These are phyloP conservation scores for Phytophthora idaei DNA, from an alignment of 352 stramenopile species.

Conservation along the genomic window DNA sequence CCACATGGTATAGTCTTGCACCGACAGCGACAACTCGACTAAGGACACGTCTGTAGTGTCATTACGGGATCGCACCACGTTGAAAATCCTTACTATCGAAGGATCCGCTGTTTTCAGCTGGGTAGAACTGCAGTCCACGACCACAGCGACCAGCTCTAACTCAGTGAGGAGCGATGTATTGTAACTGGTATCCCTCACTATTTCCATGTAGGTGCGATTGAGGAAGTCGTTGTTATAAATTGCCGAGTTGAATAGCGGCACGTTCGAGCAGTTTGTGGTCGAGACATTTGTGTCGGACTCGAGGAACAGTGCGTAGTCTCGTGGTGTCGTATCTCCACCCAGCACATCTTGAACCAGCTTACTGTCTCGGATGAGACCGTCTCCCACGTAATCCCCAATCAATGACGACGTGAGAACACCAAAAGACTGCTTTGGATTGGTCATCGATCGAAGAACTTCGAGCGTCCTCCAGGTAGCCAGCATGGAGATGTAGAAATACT, in stretches of 20 bases:
- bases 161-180: slow-evolving; percentile 36
- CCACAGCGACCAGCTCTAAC: slow-evolving; percentile 41
- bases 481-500: slow-evolving; percentile 39
- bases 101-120: slow-evolving; percentile 15
- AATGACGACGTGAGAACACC: slow-evolving; percentile 10
- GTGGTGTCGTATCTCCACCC: slow-evolving; percentile 30
- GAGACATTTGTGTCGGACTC: slow-evolving; percentile 17
- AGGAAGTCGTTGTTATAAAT: slow-evolving; percentile 47
- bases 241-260: slow-evolving; percentile 4
- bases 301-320: slow-evolving; percentile 23
- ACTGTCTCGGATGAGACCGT: slow-evolving; percentile 29
- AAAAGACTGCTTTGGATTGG: slow-evolving; percentile 19
- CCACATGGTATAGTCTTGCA: slow-evolving; percentile 37
- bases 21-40: slow-evolving; percentile 25
- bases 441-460: slow-evolving; percentile 24
- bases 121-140: slow-evolving; percentile 45
- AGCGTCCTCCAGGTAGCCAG: slow-evolving; percentile 26
- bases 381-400: slow-evolving; percentile 39
- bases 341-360: slow-evolving; percentile 21
- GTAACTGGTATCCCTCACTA: slow-evolving; percentile 40
- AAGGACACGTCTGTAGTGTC: slow-evolving; percentile 24
- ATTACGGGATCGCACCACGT: slow-evolving; percentile 15
- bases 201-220: slow-evolving; percentile 28
- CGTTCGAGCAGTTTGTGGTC: slow-evolving; percentile 8
- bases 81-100: slow-evolving; percentile 28